Conservation (phyloP, 495 filamentous ascomycete species). For the Tuber melanosporum region DNA sequence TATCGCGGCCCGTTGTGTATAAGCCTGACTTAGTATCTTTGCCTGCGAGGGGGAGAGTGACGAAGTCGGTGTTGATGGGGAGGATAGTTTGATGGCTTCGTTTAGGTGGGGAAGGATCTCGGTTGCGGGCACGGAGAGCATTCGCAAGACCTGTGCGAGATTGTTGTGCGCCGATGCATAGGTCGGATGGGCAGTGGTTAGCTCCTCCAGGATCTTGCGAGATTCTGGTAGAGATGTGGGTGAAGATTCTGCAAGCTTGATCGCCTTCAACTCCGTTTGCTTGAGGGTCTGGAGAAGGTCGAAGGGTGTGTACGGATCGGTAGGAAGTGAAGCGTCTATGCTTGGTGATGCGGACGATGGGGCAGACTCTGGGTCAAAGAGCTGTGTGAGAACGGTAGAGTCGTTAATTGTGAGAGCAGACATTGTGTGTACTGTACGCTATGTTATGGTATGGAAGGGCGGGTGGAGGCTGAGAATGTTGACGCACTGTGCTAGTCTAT, state of each 20-base stretch:
- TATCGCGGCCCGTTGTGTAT: conserved; percentile 71
- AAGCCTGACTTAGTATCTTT: conserved; percentile 59
- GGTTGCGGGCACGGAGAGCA: conserved; percentile 47
- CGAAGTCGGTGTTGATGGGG: conserved; percentile 48
- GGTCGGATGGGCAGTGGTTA: conserved; percentile 55
- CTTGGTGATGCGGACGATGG: conserved; percentile 49
- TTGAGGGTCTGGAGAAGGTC: conserved; percentile 50
- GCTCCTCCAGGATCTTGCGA: conserved; percentile 44
- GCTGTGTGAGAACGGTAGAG: conserved; percentile 62
- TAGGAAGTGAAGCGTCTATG: conserved; percentile 55
- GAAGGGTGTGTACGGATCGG: conserved; percentile 53
- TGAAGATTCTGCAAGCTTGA: conserved; percentile 36
- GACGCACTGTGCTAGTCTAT: background rate
- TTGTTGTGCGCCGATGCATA: conserved; percentile 75
- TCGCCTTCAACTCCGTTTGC: conserved; percentile 48
- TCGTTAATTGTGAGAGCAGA: conserved; percentile 59
- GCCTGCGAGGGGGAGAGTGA: conserved; percentile 56
- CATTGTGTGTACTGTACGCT: background rate
- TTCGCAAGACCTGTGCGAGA: conserved; percentile 62
- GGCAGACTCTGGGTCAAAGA: conserved; percentile 72
- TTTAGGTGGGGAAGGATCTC: conserved; percentile 56
- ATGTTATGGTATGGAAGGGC: background rate
- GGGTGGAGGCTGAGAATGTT: background rate
- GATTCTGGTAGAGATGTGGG: conserved; percentile 22
- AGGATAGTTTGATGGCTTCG: conserved; percentile 60